Evolutionary conservation across 805 yeast genomes (phyloP).

Genomic region (Soucietia sequanensis): DNA sequence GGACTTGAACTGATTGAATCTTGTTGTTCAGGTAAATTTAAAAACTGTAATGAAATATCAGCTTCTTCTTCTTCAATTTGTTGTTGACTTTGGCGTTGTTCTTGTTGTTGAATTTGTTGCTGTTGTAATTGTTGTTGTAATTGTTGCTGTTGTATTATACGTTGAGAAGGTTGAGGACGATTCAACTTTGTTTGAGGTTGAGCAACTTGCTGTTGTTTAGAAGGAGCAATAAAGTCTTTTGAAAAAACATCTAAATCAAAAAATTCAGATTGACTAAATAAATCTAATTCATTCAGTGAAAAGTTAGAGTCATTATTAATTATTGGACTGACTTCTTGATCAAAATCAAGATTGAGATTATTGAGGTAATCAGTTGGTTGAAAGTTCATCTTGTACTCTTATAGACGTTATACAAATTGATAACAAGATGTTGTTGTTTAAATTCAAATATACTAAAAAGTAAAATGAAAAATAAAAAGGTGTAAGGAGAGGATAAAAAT

Average conservation of each 20-base stretch:
- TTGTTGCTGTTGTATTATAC: slow-evolving; percentile 6
- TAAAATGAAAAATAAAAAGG: too few species aligned
- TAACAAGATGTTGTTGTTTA: too few species aligned
- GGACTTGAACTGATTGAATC: neutral
- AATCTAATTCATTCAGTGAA: slow-evolving; percentile 40
- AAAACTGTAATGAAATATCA: neutral
- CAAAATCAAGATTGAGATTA: slow-evolving; percentile 40
- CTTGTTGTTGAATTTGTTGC: slow-evolving; percentile 2
- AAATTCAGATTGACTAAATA: slow-evolving; percentile 39
- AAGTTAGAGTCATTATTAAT: slow-evolving; percentile 11
- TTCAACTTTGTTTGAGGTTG: slow-evolving; percentile 2
- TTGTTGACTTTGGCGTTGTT: slow-evolving; percentile 2
- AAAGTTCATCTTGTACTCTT: slow-evolving; percentile 29
- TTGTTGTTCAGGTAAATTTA: neutral
- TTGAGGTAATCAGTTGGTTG: slow-evolving; percentile 42
- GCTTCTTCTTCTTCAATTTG: neutral
- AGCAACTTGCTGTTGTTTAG: slow-evolving; percentile 4
- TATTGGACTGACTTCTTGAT: slow-evolving; percentile 20
- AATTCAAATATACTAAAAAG: too few species aligned
- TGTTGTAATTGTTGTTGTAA: slow-evolving; percentile 1
- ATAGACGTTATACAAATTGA: neutral
- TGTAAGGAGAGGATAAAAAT: too few species aligned
- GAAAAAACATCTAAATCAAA: slow-evolving; percentile 37
- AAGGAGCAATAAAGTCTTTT: slow-evolving; percentile 10
- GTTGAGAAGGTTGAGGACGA: slow-evolving; percentile 7